These are phyloP conservation scores for Hordeum pubiflorum DNA, from an alignment of 202 grass and related monocot genomes.

Conservation along the genomic window DNA sequence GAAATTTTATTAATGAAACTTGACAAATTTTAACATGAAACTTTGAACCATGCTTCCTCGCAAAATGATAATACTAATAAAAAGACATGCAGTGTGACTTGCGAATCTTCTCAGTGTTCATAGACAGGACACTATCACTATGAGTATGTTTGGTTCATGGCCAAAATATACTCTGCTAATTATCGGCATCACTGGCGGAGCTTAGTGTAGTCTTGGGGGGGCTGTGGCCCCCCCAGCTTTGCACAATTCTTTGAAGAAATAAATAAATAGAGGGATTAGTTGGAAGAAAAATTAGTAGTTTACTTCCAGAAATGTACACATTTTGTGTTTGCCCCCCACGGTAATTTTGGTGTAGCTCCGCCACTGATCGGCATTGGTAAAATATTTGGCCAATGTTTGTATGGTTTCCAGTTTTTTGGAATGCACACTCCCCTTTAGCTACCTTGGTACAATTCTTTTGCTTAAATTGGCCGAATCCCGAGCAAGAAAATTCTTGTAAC, in stretches of 20 bases:
- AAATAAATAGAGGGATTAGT: too few species aligned
- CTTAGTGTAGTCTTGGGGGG: too few species aligned
- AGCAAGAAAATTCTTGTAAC: not conserved
- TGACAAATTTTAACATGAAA: not conserved
- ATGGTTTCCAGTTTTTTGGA: not conserved
- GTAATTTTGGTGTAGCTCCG: too few species aligned
- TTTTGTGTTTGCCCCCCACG: too few species aligned
- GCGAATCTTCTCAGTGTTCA: not conserved
- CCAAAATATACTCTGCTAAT: not conserved
- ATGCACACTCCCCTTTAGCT: not conserved
- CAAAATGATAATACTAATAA: conserved; percentile 1
- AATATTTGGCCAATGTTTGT: not conserved
- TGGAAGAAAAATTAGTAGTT: too few species aligned
- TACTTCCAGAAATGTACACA: too few species aligned
- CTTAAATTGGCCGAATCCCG: not conserved
- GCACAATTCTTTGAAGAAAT: too few species aligned
- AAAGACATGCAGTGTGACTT: not conserved
- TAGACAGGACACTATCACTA: not conserved
- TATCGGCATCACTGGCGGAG: too few species aligned
- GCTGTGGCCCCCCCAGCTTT: too few species aligned
- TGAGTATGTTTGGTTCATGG: not conserved
- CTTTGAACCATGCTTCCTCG: not conserved
- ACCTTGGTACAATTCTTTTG: not conserved
- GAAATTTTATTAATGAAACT: conserved; percentile 15
- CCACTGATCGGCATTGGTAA: not conserved